Conservation (phyloP, 2,329 filamentous ascomycete species). For the Neopestalotiopsis sp. region DNA sequence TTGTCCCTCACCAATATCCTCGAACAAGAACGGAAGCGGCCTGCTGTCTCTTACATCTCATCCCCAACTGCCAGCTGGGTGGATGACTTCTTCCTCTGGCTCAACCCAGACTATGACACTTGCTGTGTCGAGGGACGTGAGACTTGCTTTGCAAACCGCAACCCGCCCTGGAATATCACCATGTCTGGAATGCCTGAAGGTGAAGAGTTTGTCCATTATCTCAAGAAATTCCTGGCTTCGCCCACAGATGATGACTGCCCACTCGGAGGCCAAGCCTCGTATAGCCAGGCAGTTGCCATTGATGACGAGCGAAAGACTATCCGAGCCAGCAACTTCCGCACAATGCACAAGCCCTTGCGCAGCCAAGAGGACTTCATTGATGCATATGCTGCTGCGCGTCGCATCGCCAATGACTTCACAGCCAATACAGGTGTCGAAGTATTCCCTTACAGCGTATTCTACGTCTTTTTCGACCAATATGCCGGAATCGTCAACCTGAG, state of each 20-base stretch:
- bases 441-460: constrained; percentile 97
- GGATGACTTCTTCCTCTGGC: constrained; percentile 94
- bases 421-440: constrained; percentile 76
- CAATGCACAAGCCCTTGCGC: constrained; percentile 83
- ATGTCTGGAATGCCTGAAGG: constrained; percentile 91
- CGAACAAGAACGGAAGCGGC: constrained; percentile 91
- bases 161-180: constrained; percentile 87
- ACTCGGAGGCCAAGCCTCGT: constrained; percentile 85
- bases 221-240: constrained; percentile 79
- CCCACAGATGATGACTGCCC: constrained; percentile 86
- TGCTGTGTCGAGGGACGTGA: constrained; percentile 74
- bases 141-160: constrained; percentile 78
- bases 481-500: constrained; percentile 82
- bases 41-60: constrained; percentile 85
- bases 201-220: constrained; percentile 86
- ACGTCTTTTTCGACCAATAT: constrained; percentile 99
- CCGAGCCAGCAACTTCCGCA: constrained; percentile 88
- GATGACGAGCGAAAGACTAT: constrained; percentile 71
- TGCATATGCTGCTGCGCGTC: constrained; percentile 85
- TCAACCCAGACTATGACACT: constrained; percentile 77
- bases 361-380: constrained; percentile 93
- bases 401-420: constrained; percentile 80
- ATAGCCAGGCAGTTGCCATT: constrained; percentile 82
- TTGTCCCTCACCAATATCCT: constrained; percentile 87
- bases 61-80: constrained; percentile 93